Evolutionary conservation across 2,329 filamentous ascomycete species (phyloP).

Genomic region (Colletotrichum phormii): DNA sequence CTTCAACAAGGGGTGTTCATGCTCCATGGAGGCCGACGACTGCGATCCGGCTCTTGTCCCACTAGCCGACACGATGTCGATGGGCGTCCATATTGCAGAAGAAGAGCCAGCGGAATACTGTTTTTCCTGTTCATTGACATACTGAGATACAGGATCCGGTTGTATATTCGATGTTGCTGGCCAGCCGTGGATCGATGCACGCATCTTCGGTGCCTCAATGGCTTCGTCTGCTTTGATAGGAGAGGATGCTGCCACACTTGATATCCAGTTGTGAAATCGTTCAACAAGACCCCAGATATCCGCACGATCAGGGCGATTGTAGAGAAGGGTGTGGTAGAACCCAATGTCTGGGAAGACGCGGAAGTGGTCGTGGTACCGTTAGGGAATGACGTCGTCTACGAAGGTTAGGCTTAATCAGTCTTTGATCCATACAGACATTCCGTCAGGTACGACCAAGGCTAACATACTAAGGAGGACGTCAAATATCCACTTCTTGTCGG

Average conservation of each 20-base stretch:
- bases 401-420: background rate
- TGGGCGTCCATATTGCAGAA: too few species aligned
- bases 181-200: too few species aligned
- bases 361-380: background rate
- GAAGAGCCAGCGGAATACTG: too few species aligned
- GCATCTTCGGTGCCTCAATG: too few species aligned
- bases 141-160: too few species aligned
- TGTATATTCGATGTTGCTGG: too few species aligned
- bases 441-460: background rate
- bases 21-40: too few species aligned
- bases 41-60: too few species aligned
- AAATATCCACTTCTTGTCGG: constrained; percentile 6
- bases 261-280: constrained; percentile 8
- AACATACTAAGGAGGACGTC: constrained; percentile 4
- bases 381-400: constrained; percentile 6
- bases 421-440: background rate
- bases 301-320: background rate
- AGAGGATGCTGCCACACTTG: background rate
- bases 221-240: background rate
- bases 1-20: too few species aligned
- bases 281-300: background rate
- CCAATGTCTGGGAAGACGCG: constrained; percentile 2
- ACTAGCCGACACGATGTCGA: too few species aligned
- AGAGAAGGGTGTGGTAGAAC: background rate
- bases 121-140: too few species aligned